Conservation (phyloP, 192 early-diverging fungal genomes). For the Radiomyces spectabilis region DNA sequence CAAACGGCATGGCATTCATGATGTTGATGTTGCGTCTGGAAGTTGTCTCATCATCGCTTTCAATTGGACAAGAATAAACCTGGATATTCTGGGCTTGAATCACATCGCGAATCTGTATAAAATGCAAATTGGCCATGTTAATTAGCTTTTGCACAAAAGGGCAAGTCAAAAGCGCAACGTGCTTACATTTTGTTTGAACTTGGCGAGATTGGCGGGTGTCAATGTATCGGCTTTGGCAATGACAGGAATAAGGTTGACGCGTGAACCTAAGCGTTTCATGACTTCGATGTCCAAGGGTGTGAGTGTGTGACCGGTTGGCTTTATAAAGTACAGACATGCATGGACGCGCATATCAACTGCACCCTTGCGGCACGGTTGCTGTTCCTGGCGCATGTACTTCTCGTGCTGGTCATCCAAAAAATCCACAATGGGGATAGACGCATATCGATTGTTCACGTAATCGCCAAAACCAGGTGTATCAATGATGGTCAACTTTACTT, state of each 20-base stretch:
- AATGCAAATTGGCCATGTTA: not conserved
- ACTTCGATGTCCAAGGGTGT: slow-evolving; percentile 94
- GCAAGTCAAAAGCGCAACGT: not conserved
- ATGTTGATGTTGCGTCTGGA: slow-evolving; percentile 80
- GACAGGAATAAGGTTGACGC: slow-evolving; percentile 96
- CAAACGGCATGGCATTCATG: slow-evolving; percentile 89
- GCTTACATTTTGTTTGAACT: slow-evolving; percentile 91
- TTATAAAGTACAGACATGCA: slow-evolving; percentile 98
- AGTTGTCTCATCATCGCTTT: slow-evolving; percentile 80
- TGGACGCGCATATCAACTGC: slow-evolving; percentile 94
- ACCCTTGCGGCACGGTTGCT: slow-evolving; percentile 76
- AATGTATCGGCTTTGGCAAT: slow-evolving; percentile 98
- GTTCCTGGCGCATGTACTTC: slow-evolving; percentile 88
- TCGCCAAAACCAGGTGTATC: slow-evolving; percentile 89
- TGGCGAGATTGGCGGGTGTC: slow-evolving; percentile 81
- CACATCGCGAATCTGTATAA: slow-evolving; percentile 74
- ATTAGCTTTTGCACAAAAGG: not conserved
- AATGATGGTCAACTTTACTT: slow-evolving; percentile 90
- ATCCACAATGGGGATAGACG: slow-evolving; percentile 96
- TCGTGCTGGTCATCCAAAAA: slow-evolving; percentile 99
- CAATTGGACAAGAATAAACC: slow-evolving; percentile 82
- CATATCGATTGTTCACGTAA: slow-evolving; percentile 90
- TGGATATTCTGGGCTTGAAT: slow-evolving; percentile 88
- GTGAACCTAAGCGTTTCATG: slow-evolving; percentile 94
- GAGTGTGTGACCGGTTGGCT: slow-evolving; percentile 93